A percentile compares a stretch with the other conserved stretches of the same genome.
Evolutionary conservation across 2,329 filamentous ascomycete genomes (phyloP).

Genomic region (Ambrosiella beaveri): DNA sequence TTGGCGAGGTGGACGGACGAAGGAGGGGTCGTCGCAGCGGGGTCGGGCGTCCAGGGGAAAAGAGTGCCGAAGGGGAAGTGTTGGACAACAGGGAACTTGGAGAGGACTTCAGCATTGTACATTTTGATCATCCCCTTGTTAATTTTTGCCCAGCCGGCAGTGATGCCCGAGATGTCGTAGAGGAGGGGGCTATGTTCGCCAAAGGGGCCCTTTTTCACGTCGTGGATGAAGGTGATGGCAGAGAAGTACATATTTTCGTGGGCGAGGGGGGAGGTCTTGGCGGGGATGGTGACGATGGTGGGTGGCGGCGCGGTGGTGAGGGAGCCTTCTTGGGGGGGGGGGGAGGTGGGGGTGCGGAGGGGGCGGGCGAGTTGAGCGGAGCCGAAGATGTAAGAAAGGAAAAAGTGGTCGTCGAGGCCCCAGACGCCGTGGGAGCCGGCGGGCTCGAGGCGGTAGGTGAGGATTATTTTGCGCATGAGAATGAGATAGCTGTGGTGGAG

Average conservation of each 20-base stretch:
- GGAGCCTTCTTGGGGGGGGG: constrained; percentile 66
- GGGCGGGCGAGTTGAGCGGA: constrained; percentile 76
- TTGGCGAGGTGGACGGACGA: constrained; percentile 40
- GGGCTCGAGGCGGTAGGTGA: constrained; percentile 83
- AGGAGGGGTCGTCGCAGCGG: constrained; percentile 32
- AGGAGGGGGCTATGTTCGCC: constrained; percentile 94
- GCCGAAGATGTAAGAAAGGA: constrained; percentile 85
- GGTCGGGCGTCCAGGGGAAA: constrained; percentile 60
- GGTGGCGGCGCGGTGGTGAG: constrained; percentile 54
- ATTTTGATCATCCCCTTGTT: constrained; percentile 98
- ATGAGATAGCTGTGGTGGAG: constrained; percentile 46
- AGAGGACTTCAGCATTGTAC: constrained; percentile 92
- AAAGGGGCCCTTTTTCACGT: constrained; percentile 90
- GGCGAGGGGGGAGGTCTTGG: constrained; percentile 48
- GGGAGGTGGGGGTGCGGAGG: constrained; percentile 25
- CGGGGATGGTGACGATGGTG: constrained; percentile 45
- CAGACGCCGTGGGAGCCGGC: constrained; percentile 94
- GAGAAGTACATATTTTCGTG: constrained; percentile 77
- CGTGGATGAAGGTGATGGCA: constrained; percentile 90
- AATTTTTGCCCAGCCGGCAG: constrained; percentile 93
- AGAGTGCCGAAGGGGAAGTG: constrained; percentile 74
- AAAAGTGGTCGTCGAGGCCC: constrained; percentile 95
- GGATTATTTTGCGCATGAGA: constrained; percentile 66
- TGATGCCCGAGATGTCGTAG: constrained; percentile 84
- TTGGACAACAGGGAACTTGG: constrained; percentile 96